Evolutionary conservation across 371 early-diverging fungal genomes (phyloP), one percentile per base, ranked within the genome.

Genomic region (Thermomucor indicae-seudaticae): DNA sequence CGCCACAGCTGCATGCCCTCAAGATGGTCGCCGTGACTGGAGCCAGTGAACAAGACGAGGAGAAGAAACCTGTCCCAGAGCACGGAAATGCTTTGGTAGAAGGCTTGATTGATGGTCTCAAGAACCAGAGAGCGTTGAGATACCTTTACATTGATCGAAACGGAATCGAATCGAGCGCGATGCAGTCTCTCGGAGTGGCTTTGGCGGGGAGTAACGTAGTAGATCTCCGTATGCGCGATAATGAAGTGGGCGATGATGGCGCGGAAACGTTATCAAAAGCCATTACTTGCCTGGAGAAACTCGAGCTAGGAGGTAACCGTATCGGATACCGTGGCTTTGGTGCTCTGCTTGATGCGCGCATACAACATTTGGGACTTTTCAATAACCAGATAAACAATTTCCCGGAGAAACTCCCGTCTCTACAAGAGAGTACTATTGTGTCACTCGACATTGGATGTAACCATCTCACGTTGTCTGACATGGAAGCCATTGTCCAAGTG

Each of bases 381-480:
- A 76, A 65, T 48, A 82, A 82, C 52, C 43, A 56, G 39, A 59
- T 82, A 11, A 34, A 55, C 29, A 65, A 67, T 12, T 66, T 80
- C 30, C 74, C 70, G 6, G 71, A 65, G n/a, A 17, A 22, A 11
- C 45, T 75, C 10, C 78, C 79, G 0, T 39, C 48, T 1, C 51
- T 72, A 7, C 48, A 54, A 6, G 30, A 52, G 4, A 70, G 74
- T 42, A 48, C 52, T 6, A 53, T 79, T 6, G 47, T 55, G 2
- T 62, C 71, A 7, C 55, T 82, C 6, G 80, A 82, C 42, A 55
- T 82, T 22, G 83, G 83, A 10, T 77, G 80, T 60, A 82, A 82
- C 37, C 50, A 54, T 7, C 70, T 82, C 37, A 60, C 72, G 0
- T 55, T 71, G 28, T 58, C 70, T 35, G 70, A 72, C 45, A 57